These are phyloP conservation scores for Leishmania lainsoni DNA, from an alignment of 208 protist species.

Conservation along the genomic window DNA sequence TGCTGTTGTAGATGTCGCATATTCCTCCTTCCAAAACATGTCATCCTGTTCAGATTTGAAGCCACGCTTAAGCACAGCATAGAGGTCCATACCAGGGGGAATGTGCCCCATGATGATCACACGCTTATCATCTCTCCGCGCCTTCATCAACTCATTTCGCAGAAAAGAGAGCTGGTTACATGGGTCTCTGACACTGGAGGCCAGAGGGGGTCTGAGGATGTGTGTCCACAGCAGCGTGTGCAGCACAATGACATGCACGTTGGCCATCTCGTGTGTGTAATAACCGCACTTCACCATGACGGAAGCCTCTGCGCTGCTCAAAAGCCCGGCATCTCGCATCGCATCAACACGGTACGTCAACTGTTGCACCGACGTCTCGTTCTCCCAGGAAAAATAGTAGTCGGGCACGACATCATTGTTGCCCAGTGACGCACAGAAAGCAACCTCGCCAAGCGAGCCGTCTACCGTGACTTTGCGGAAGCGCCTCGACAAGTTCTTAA, in stretches of 20 bases:
- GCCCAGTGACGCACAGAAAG: conserved; percentile 47
- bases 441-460: conserved; percentile 17
- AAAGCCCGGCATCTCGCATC: conserved; percentile 28
- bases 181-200: conserved; percentile 49
- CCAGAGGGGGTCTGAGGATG: conserved; percentile 39
- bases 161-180: conserved; percentile 79
- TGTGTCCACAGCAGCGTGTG: conserved; percentile 77
- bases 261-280: conserved; percentile 38
- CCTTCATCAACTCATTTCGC: conserved; percentile 36
- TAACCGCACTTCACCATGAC: conserved; percentile 63
- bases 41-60: conserved; percentile 37
- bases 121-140: conserved; percentile 38
- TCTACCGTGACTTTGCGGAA: conserved; percentile 23
- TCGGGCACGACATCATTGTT: conserved; percentile 85
- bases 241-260: conserved; percentile 63
- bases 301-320: conserved; percentile 40
- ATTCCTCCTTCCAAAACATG: conserved; percentile 75
- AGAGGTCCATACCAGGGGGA: conserved; percentile 45
- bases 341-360: conserved; percentile 32
- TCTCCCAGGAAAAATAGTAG: conserved; percentile 58
- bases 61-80: conserved; percentile 15
- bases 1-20: conserved; percentile 46
- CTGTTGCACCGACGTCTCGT: conserved; percentile 22
- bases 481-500: conserved; percentile 17
- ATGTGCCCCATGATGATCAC: conserved; percentile 85